Base-by-base conservation (phyloP, 1,284 basidiomycete genomes). In the Leucoagaricus sp. region DNA sequence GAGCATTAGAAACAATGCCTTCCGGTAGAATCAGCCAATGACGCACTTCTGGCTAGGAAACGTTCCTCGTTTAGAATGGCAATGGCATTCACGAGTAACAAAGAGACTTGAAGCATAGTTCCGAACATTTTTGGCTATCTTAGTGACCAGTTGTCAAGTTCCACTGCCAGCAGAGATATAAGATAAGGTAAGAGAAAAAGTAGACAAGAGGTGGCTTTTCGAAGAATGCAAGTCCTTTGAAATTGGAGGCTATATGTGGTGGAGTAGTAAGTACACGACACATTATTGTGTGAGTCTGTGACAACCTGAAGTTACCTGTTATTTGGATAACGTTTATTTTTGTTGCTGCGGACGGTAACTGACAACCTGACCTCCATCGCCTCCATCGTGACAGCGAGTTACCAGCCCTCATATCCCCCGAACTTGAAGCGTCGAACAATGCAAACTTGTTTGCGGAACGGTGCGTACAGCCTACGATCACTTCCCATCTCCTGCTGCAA, bases 51-150 rank as follows among this genome's bases (percentile, higher is more conserved):
- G 21, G 94, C 91, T 46, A 98, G 84, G 72, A 98, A 98, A 1
- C 96, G 84, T 65, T 98, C 96, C 73, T 98, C 96, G 67, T 89
- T 97, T 55, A 98, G 80, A 58, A 98, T 89, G 7, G 96, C 96
- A 67, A 98, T 84, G 28, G 94, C 93, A 72, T 98, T 98, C 62
- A 94, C 87, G 69, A 98, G 78, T 40, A 98, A 85, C 15, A 98
- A 75, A 31, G 80, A 72, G 56, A 89, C 84, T 71, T 92, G 89
- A 63, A 93, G 72, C 61, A 91, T 79, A 13, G 81, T 83, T 45
- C 89, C 89, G 51, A 92, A 47, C 38, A 9, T 21, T 17, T 42
- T 26, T 13, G 12, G 13, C 46, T 21, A 13, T 47, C 19, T 15
- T n/a, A 29, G n/a, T 17, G 17, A 28, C 9, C 13, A 6, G 34